Conservation (phyloP, 192 early-diverging fungal genomes). For the Coemansia sp. region DNA sequence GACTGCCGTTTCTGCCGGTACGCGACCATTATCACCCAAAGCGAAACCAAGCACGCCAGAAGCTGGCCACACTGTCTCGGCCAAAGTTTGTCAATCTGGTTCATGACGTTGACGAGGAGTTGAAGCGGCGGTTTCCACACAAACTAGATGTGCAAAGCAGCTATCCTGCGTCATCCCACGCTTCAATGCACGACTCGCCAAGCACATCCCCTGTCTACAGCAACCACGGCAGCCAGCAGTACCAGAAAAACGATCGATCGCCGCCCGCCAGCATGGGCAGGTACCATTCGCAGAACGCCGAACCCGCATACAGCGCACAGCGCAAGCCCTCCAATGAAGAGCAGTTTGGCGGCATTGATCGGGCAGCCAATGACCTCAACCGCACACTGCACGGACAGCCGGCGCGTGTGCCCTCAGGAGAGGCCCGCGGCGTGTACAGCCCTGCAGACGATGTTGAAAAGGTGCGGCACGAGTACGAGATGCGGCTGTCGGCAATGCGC, state of each 20-base stretch:
- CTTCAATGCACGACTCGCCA: slow-evolving; percentile 31
- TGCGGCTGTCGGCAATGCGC: slow-evolving; percentile 58
- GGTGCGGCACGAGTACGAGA: slow-evolving; percentile 62
- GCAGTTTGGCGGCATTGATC: slow-evolving; percentile 23
- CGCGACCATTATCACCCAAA: slow-evolving; percentile 84
- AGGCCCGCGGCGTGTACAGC: slow-evolving; percentile 14
- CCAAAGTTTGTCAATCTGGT: slow-evolving; percentile 90
- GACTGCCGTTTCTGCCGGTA: slow-evolving; percentile 73
- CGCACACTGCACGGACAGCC: background rate
- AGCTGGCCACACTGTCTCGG: slow-evolving; percentile 86
- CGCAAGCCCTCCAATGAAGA: slow-evolving; percentile 10
- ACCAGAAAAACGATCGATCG: slow-evolving; percentile 18
- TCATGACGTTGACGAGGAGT: slow-evolving; percentile 80
- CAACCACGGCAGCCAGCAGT: slow-evolving; percentile 14
- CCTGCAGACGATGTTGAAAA: slow-evolving; percentile 45
- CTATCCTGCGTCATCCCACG: slow-evolving; percentile 18
- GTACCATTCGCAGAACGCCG: slow-evolving; percentile 2
- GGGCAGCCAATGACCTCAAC: slow-evolving; percentile 20
- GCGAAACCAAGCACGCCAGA: slow-evolving; percentile 94
- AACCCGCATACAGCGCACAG: background rate
- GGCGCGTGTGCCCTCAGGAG: slow-evolving; percentile 9
- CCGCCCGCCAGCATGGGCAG: slow-evolving; percentile 33
- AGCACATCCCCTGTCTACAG: slow-evolving; percentile 32
- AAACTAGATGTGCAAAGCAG: slow-evolving; percentile 23
- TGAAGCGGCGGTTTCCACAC: slow-evolving; percentile 54